A percentile compares a stretch with the other conserved stretches of the same genome.
phyloP scores from a whole-genome alignment of 208 protist genomes.

The Wallacemonas collosoma region DNA sequence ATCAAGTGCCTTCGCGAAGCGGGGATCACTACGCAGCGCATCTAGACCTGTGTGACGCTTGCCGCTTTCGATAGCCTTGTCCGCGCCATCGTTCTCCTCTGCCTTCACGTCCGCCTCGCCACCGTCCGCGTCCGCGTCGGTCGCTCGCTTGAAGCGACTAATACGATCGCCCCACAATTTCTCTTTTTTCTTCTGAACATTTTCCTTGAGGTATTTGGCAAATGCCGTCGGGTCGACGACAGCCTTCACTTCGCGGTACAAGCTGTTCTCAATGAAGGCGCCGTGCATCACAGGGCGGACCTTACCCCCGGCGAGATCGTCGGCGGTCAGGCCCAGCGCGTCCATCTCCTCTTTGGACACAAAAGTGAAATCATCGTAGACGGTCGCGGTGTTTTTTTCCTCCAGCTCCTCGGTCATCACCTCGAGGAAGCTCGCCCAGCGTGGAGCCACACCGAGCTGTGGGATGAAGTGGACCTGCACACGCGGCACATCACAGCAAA shows the following conservation, averaged over 20 bases:
- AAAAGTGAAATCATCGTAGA: constrained; percentile 99
- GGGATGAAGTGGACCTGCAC: constrained; percentile 97
- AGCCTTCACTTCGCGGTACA: constrained; percentile 86
- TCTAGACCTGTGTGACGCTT: constrained; percentile 1
- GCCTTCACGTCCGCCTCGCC: constrained; percentile 3
- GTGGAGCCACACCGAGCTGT: constrained; percentile 94
- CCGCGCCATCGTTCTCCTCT: constrained; percentile 1
- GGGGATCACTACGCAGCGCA: constrained; percentile 60
- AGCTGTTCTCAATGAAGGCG: constrained; percentile 96
- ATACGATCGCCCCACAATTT: constrained; percentile 82
- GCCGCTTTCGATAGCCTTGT: background rate
- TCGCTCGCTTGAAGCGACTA: constrained; percentile 73
- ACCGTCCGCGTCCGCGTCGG: constrained; percentile 20
- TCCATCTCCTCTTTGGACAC: constrained; percentile 95
- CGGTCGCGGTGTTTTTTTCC: constrained; percentile 73
- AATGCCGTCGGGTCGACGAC: constrained; percentile 92
- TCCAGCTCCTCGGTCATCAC: constrained; percentile 94
- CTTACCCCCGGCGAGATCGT: constrained; percentile 93
- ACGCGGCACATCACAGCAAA: constrained; percentile 90
- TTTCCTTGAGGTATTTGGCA: constrained; percentile 72
- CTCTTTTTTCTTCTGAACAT: constrained; percentile 55
- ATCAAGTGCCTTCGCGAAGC: constrained; percentile 74
- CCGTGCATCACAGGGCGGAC: constrained; percentile 98
- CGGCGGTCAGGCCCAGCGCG: constrained; percentile 64
- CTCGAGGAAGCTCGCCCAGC: constrained; percentile 98